Conservation (phyloP, 192 early-diverging fungal species). For the Entophlyctis helioformis region DNA sequence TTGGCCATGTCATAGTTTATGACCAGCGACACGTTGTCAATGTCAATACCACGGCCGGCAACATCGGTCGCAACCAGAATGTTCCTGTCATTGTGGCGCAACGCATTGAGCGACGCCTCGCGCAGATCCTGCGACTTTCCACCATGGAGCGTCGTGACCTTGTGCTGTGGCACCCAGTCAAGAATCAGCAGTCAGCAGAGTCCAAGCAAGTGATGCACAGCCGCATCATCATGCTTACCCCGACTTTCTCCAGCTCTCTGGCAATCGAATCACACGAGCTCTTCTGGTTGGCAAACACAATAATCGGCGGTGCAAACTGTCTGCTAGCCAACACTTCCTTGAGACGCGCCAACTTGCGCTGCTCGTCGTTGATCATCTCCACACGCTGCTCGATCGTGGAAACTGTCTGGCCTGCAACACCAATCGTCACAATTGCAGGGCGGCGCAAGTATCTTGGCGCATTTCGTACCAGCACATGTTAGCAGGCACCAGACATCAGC, state of each 20-base stretch:
- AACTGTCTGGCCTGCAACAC: slow-evolving; percentile 91
- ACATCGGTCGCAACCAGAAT: slow-evolving; percentile 97
- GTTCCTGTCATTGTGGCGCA: slow-evolving; percentile 72
- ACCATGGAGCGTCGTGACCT: slow-evolving; percentile 78
- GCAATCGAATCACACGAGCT: slow-evolving; percentile 77
- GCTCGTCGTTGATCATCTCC: slow-evolving; percentile 80
- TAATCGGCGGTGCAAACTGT: slow-evolving; percentile 71
- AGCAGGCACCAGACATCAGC: neutral
- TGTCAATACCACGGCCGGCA: slow-evolving; percentile 96
- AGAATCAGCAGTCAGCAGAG: neutral
- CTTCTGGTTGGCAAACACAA: slow-evolving; percentile 98
- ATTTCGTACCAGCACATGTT: neutral
- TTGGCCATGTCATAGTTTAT: slow-evolving; percentile 98
- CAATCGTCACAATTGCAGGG: slow-evolving; percentile 92
- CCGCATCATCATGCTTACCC: slow-evolving; percentile 29
- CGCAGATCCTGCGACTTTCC: slow-evolving; percentile 97
- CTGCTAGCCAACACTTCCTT: slow-evolving; percentile 50
- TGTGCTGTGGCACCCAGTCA: slow-evolving; percentile 22
- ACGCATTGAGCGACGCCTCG: slow-evolving; percentile 67
- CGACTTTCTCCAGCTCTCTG: slow-evolving; percentile 61
- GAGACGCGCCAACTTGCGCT: slow-evolving; percentile 72
- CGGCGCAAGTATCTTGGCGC: slow-evolving; percentile 56
- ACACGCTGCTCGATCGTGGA: slow-evolving; percentile 92
- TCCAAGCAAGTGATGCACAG: neutral
- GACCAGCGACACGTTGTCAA: slow-evolving; percentile 93